Base-by-base conservation (phyloP, 352 stramenopile genomes). In the Globisporangium iwayamae region DNA sequence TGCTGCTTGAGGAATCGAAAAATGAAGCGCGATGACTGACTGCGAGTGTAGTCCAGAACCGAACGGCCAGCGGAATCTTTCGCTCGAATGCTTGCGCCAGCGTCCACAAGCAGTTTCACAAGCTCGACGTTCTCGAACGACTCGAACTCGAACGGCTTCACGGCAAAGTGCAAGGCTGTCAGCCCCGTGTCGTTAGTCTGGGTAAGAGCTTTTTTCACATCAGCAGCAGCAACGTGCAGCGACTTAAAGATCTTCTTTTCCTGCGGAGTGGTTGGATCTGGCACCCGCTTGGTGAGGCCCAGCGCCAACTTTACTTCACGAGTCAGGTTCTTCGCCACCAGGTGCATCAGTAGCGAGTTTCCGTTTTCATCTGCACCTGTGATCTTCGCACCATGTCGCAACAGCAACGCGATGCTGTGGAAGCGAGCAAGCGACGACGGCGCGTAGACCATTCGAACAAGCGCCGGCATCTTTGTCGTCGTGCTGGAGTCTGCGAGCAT, bases 91-190 rank as follows among this genome's bases (percentile, higher is more conserved):
- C 62, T 72, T 1, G 72, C 81, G 25, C 81, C 81, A 16, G 65
- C 68, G 9, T 73, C 62, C 10, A 91, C 39, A 1, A 93, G 65
- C 16, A 89, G 64, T 10, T 77, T 58, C 30, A 91, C 47, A 7
- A 93, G 63, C 10, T 57, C 38, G 0, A 69, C 73, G 52, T 91
- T 93, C 58, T 93, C 85, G 65, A 82, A 89, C 0, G 85, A 91
- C 1, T 78, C 81, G 41, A 83, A 87, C 25, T 68, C 60, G 8
- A 81, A 65, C 14, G 85, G 78, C 39, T 85, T 75, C 7, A 93
- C 72, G n/a, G 76, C 81, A 30, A 88, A 66, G 55, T 92, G 85
- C 32, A 89, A 63, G 1, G 71, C 74, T 0, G 80, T 87, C 53
- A 86, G 68, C 0, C 83, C 81, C 9, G 53, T 36, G 4, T 63